These are phyloP conservation scores for Zalaria obscura DNA, from an alignment of 2,329 filamentous ascomycete species.

Conservation along the genomic window DNA sequence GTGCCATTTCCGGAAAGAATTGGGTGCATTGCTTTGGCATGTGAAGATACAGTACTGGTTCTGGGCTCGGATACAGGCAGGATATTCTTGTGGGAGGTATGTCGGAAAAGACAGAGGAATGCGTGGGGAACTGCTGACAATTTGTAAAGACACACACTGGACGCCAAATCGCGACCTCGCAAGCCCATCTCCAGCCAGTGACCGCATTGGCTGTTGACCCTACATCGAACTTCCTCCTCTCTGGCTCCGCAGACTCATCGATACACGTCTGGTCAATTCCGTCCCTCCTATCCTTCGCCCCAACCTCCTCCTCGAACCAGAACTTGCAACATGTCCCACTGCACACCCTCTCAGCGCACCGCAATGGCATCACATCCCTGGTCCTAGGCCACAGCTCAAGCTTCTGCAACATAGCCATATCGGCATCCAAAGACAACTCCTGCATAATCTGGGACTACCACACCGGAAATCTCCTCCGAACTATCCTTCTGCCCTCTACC, in stretches of 20 bases:
- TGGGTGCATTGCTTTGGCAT: conserved; percentile 58
- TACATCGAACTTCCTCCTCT: conserved; percentile 59
- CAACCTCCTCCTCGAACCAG: conserved; percentile 18
- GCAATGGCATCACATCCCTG: conserved; percentile 55
- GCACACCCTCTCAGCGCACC: conserved; percentile 64
- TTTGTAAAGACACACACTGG: conserved; percentile 52
- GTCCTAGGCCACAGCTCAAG: conserved; percentile 51
- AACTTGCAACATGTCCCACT: conserved; percentile 50
- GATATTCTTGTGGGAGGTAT: conserved; percentile 84
- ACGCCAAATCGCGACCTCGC: conserved; percentile 58
- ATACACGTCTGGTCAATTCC: conserved; percentile 84
- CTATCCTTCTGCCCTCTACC: conserved; percentile 61
- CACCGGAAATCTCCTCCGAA: conserved; percentile 62
- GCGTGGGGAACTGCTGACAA: conserved; percentile 7
- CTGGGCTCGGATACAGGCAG: conserved; percentile 76
- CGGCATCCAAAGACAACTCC: conserved; percentile 72
- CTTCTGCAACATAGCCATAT: conserved; percentile 70
- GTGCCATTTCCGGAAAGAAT: conserved; percentile 83
- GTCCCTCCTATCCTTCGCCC: conserved; percentile 50
- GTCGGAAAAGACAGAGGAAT: conserved; percentile 11
- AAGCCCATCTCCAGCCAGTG: conserved; percentile 67
- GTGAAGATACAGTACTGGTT: conserved; percentile 52
- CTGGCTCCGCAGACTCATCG: conserved; percentile 74
- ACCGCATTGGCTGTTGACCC: conserved; percentile 59
- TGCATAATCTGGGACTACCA: conserved; percentile 89